phyloP scores from a whole-genome alignment of 306 rosid genomes.

The Vigna unguiculata region DNA sequence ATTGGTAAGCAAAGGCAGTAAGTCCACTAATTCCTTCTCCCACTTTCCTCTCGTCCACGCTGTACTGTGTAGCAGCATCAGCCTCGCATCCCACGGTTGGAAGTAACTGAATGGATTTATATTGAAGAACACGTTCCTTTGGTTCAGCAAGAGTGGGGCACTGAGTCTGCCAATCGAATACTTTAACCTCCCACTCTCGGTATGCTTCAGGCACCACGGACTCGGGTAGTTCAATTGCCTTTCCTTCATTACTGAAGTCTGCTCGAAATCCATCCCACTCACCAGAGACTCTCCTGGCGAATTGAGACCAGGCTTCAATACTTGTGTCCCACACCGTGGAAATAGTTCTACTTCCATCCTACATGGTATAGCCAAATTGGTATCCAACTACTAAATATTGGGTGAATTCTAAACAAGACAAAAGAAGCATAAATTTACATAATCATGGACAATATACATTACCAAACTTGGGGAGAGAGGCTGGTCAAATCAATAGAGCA shows the following conservation, averaged over 20 bases:
- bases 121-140: constrained; percentile 56
- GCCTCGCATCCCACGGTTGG: constrained; percentile 99
- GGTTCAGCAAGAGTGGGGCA: constrained; percentile 93
- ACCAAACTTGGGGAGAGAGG: not conserved
- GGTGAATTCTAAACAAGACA: constrained; percentile 13
- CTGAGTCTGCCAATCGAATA: constrained; percentile 97
- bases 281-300: constrained; percentile 81
- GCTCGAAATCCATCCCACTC: constrained; percentile 99
- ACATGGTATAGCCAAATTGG: constrained; percentile 38
- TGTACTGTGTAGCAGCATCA: constrained; percentile 84
- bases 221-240: constrained; percentile 81
- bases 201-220: constrained; percentile 87
- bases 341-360: constrained; percentile 27
- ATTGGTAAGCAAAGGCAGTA: constrained; percentile 78
- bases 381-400: constrained; percentile 11
- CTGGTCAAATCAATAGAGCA: constrained; percentile 1
- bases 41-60: constrained; percentile 66
- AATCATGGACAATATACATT: not conserved
- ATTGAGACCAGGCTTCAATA: constrained; percentile 78
- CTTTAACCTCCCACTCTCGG: constrained; percentile 93
- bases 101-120: constrained; percentile 78
- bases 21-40: constrained; percentile 54
- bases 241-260: constrained; percentile 79
- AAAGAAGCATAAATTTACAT: constrained; percentile 30
- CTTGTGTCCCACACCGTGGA: constrained; percentile 36